Evolutionary conservation across 2,329 filamentous ascomycete genomes (phyloP).

Genomic region (Paecilomyces sp.): DNA sequence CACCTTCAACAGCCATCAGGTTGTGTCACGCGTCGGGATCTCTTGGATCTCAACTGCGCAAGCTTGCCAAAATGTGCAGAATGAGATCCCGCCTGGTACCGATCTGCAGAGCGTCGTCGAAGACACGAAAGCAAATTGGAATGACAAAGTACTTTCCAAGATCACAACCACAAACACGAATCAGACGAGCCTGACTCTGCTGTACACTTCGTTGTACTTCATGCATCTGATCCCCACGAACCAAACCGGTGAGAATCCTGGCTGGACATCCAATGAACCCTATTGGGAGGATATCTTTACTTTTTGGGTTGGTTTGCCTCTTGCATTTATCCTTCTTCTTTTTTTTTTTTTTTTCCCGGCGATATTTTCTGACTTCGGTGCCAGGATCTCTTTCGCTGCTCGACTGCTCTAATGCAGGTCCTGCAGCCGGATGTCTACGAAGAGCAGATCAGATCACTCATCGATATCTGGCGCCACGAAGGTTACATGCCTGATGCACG

Average conservation of each 20-base stretch:
- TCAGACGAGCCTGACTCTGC: constrained; percentile 48
- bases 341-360: no score
- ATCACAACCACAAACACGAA: constrained; percentile 55
- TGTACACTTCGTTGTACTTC: constrained; percentile 64
- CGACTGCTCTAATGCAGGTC: constrained; percentile 58
- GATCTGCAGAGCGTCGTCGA: constrained; percentile 39
- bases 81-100: constrained; percentile 47
- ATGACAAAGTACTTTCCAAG: constrained; percentile 55
- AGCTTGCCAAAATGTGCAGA: constrained; percentile 53
- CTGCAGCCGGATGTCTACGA: constrained; percentile 57
- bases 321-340: no score
- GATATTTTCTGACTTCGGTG: constrained; percentile 16
- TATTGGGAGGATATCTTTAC: constrained; percentile 69
- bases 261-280: constrained; percentile 57
- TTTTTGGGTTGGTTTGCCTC: constrained; percentile 44
- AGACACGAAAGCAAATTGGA: constrained; percentile 51
- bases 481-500: constrained; percentile 60
- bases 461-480: constrained; percentile 61
- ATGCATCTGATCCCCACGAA: constrained; percentile 64
- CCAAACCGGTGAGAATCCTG: constrained; percentile 63
- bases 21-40: constrained; percentile 57
- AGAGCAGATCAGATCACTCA: constrained; percentile 58
- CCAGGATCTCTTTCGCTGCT: constrained; percentile 54
- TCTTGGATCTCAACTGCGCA: constrained; percentile 59
- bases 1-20: constrained; percentile 40